Conservation (phyloP, 345 rosid species). For the Hibiscus syriacus region DNA sequence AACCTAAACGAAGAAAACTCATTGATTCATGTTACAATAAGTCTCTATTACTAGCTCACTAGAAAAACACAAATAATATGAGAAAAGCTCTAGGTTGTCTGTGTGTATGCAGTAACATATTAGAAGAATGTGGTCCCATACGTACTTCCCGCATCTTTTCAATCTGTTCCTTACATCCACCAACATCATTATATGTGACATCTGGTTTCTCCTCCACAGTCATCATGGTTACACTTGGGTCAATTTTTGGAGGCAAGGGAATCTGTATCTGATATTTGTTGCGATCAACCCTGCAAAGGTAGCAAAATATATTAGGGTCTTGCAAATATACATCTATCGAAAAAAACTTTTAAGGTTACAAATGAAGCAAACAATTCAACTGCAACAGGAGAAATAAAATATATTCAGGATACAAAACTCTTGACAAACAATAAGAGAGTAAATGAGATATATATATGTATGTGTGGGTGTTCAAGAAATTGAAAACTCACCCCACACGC, state of each 20-base stretch:
- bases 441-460: not conserved
- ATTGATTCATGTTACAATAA: not conserved
- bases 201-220: conserved; percentile 37
- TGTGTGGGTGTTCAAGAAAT: no score
- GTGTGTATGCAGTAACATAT: not conserved
- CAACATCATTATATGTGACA: conserved; percentile 88
- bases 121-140: not conserved
- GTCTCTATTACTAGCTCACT: not conserved
- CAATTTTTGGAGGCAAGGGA: conserved; percentile 96
- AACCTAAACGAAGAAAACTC: not conserved
- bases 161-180: no score
- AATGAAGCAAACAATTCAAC: not conserved
- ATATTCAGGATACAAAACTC: not conserved
- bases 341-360: not conserved
- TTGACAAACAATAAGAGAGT: no score
- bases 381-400: not conserved
- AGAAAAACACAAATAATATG: not conserved
- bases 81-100: not conserved
- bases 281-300: conserved; percentile 71
- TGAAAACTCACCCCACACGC: no score
- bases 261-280: conserved; percentile 97
- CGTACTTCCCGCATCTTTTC: no score
- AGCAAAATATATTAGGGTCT: no score
- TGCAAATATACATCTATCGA: no score
- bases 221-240: conserved; percentile 98